Evolutionary conservation across 2,329 filamentous ascomycete genomes (phyloP).

Genomic region (Pyricularia pennisetigena): DNA sequence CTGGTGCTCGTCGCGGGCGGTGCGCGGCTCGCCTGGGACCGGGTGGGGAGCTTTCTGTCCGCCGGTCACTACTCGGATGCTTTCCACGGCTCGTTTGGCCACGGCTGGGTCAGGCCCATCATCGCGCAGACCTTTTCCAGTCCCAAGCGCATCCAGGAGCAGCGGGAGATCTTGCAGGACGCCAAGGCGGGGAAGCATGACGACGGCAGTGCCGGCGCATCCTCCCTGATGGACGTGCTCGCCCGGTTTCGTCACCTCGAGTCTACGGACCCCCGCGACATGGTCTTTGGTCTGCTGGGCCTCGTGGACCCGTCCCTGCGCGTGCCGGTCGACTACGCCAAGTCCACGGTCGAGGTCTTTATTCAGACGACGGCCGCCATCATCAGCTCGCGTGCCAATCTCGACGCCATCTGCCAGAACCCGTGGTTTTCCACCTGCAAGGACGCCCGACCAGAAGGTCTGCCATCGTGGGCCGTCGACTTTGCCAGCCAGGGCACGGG

Average conservation of each 20-base stretch:
- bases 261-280: neutral
- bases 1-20: neutral
- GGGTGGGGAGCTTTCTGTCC: neutral
- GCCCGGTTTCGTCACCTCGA: neutral
- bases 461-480: neutral
- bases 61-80: neutral
- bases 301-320: conserved; percentile 40
- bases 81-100: neutral
- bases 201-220: neutral
- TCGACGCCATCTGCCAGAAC: neutral
- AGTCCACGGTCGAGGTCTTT: neutral
- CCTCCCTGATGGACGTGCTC: neutral
- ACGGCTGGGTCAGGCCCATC: neutral
- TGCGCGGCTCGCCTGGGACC: neutral
- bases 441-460: neutral
- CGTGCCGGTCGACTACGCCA: conserved; percentile 43
- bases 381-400: neutral
- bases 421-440: neutral
- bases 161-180: neutral
- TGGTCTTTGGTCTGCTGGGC: neutral
- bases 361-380: neutral
- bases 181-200: neutral
- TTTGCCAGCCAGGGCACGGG: neutral
- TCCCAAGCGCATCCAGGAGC: neutral
- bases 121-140: neutral